Conservation (phyloP, 2,329 filamentous ascomycete species). For the Fusarium sp. region DNA sequence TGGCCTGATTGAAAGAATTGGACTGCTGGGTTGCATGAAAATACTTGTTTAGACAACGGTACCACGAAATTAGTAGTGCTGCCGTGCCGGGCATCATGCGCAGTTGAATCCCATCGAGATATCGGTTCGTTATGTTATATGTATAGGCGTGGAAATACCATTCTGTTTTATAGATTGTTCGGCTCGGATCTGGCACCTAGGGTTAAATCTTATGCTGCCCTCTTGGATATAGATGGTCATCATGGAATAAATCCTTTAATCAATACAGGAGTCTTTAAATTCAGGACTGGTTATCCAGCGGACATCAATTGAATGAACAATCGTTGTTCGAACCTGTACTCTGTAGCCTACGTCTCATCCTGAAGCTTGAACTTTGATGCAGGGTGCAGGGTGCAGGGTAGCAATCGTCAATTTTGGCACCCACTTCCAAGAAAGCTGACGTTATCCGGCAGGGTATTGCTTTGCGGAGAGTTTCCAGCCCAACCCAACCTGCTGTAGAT, state of each 20-base stretch:
- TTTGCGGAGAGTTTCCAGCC: neutral
- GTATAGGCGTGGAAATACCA: neutral
- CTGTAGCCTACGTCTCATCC: neutral
- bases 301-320: neutral
- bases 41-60: neutral
- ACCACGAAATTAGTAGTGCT: neutral
- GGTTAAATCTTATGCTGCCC: no score
- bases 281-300: neutral
- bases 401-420: neutral
- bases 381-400: neutral
- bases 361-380: neutral
- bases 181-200: neutral
- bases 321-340: neutral
- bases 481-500: neutral
- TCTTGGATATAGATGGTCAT: neutral
- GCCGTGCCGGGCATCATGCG: neutral
- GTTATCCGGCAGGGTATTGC: neutral
- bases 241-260: neutral
- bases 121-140: neutral
- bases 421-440: slow-evolving; percentile 2
- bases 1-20: neutral
- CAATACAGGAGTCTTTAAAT: neutral
- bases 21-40: neutral
- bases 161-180: neutral
- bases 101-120: neutral